phyloP scores from a whole-genome alignment of 345 rosid species.

The Streptanthus diversifolius region DNA sequence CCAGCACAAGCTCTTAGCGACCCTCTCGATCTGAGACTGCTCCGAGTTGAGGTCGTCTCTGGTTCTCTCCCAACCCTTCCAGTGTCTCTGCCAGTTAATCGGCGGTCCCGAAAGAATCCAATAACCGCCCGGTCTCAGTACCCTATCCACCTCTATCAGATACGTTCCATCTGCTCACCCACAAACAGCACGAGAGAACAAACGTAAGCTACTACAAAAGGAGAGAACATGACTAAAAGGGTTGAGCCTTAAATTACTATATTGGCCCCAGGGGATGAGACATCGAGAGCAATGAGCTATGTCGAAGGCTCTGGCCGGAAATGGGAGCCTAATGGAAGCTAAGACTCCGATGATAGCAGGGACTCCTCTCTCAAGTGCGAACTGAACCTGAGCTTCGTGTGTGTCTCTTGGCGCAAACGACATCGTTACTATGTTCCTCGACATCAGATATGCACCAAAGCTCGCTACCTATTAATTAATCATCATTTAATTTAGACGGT shows the following conservation, averaged over 20 bases:
- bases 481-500: not conserved
- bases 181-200: not conserved
- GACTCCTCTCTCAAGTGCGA: constrained; percentile 89
- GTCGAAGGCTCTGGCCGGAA: constrained; percentile 89
- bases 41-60: constrained; percentile 55
- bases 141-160: constrained; percentile 76
- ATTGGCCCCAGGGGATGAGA: constrained; percentile 82
- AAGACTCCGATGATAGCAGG: constrained; percentile 83
- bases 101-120: constrained; percentile 95
- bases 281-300: constrained; percentile 98
- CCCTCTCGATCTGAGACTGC: constrained; percentile 50
- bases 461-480: constrained; percentile 84
- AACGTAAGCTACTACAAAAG: not conserved
- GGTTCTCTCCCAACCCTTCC: constrained; percentile 81
- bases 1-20: constrained; percentile 81
- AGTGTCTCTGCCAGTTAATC: constrained; percentile 73
- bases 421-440: constrained; percentile 61
- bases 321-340: constrained; percentile 86
- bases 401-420: constrained; percentile 97
- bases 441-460: constrained; percentile 80
- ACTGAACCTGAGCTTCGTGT: constrained; percentile 93
- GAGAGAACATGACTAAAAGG: not conserved
- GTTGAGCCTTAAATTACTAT: constrained; percentile 39
- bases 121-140: constrained; percentile 84
- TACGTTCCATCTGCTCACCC: constrained; percentile 63